Evolutionary conservation across 2,329 filamentous ascomycete genomes (phyloP).

Genomic region (Hypomyces perniciosus): DNA sequence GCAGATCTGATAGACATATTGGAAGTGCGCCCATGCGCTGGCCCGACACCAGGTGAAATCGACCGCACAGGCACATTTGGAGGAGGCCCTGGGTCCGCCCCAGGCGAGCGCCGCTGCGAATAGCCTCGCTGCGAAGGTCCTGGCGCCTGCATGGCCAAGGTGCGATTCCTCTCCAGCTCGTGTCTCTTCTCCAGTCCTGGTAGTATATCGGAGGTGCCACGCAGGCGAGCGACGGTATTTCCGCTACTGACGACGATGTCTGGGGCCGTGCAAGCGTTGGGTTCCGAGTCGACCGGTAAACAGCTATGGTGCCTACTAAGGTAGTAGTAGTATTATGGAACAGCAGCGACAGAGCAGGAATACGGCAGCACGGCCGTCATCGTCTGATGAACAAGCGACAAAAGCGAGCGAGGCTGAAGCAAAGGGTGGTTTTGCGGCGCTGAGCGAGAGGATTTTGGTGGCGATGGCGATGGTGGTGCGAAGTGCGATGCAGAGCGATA

Average conservation of each 20-base stretch:
- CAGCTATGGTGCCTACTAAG: too few relatives aligned
- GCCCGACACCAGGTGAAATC: constrained; percentile 52
- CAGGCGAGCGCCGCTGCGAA: constrained; percentile 58
- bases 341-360: not conserved
- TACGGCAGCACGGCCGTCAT: too few relatives aligned
- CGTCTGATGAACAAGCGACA: not conserved
- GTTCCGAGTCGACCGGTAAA: too few relatives aligned
- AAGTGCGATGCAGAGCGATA: not conserved
- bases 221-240: not conserved
- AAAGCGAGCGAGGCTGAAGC: not conserved
- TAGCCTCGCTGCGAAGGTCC: constrained; percentile 41
- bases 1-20: constrained; percentile 61
- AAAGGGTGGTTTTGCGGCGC: not conserved
- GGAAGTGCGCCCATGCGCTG: constrained; percentile 57
- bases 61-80: constrained; percentile 49
- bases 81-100: constrained; percentile 53
- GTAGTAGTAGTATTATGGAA: too few relatives aligned
- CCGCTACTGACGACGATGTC: not conserved
- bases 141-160: constrained; percentile 43
- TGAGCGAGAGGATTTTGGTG: not conserved
- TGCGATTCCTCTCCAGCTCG: not conserved
- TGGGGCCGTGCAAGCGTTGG: too few relatives aligned
- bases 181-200: not conserved
- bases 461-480: not conserved
- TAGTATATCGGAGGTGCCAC: not conserved